Percentiles rank a stretch among this genome's conserved stretches.
These are phyloP conservation scores for Trametes polyzona DNA, from an alignment of 1,284 basidiomycete species.

Conservation along the genomic window DNA sequence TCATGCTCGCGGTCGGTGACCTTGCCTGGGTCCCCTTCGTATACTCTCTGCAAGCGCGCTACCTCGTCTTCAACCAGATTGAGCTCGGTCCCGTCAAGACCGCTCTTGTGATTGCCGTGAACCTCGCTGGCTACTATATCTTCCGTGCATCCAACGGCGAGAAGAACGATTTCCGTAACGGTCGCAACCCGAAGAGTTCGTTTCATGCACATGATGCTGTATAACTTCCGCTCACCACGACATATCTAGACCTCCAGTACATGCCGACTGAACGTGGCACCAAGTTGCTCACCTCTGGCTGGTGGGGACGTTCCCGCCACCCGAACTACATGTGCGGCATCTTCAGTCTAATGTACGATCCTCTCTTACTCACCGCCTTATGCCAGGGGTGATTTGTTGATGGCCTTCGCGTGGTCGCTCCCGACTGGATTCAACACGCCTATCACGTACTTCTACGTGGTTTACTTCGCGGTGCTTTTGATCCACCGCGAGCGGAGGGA, in stretches of 20 bases:
- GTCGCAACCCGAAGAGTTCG: constrained; percentile 90
- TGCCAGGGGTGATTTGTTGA: constrained; percentile 80
- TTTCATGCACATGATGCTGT: not conserved
- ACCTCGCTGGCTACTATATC: constrained; percentile 87
- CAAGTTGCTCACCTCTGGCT: constrained; percentile 92
- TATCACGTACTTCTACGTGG: constrained; percentile 95
- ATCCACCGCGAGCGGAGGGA: constrained; percentile 91
- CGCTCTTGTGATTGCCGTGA: constrained; percentile 66
- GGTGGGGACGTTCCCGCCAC: constrained; percentile 96
- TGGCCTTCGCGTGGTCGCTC: constrained; percentile 94
- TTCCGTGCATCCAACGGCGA: constrained; percentile 91
- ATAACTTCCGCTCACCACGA: not conserved
- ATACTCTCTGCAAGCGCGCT: constrained; percentile 94
- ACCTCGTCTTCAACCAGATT: constrained; percentile 86
- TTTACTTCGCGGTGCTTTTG: constrained; percentile 89
- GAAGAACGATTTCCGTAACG: constrained; percentile 96
- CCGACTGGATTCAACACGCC: constrained; percentile 93
- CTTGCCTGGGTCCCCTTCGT: constrained; percentile 95
- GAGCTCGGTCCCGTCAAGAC: constrained; percentile 76
- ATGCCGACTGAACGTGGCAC: constrained; percentile 88
- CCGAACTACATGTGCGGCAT: constrained; percentile 85
- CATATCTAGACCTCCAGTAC: constrained; percentile 67
- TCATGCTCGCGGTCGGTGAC: constrained; percentile 97
- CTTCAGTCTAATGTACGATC: not conserved
- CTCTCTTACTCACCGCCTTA: not conserved